Evolutionary conservation across 2,329 filamentous ascomycete species (phyloP), one percentile per base, ranked within the genome.

Genomic region (Dothideomycetes sp.): DNA sequence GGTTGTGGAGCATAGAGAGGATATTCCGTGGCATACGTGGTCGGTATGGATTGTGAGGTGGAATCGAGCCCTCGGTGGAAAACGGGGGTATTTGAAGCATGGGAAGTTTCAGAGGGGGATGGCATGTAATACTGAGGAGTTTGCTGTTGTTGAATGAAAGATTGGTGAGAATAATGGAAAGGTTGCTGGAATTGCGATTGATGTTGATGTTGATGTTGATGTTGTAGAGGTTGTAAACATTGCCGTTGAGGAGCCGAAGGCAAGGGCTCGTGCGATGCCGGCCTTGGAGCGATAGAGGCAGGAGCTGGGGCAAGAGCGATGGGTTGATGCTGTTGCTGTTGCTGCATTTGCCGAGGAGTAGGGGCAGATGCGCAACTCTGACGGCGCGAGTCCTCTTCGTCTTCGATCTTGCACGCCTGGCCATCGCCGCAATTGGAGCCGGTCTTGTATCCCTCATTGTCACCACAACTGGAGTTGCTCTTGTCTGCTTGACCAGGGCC

Each of bases 321-420:
- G 19, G 35, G n/a, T 12, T 16, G 33, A 5, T 44, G 39, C 18
- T 27, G 15, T 38, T 15, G 29, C 16, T 37, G 53, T 50, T 12
- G 50, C 15, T 42, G 30, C 5, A 27, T 6, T 17, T 25, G 4
- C 8, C 13, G 6, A 5, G n/a, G 18, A 15, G 37, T 17, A 13
- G 37, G 15, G 1, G 20, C 16, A 11, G 37, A 40, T 5, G n/a
- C 19, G 8, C 12, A 17, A 22, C 37, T 40, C 16, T 40, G 29
- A 10, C 29, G 36, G 15, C 36, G 30, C 29, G 34, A 37, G 29
- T 18, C 29, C 29, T 32, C 28, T 4, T 32, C 37, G 15, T 40
- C 29, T 16, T 40, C 37, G 22, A 25, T 33, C 22, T 40, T 40
- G 29, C 29, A 40, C 12, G 12, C 10, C 22, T 16, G 29, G 12